Evolutionary conservation across 78 protist species (phyloP).

Genomic region (Isochrysis galbana): DNA sequence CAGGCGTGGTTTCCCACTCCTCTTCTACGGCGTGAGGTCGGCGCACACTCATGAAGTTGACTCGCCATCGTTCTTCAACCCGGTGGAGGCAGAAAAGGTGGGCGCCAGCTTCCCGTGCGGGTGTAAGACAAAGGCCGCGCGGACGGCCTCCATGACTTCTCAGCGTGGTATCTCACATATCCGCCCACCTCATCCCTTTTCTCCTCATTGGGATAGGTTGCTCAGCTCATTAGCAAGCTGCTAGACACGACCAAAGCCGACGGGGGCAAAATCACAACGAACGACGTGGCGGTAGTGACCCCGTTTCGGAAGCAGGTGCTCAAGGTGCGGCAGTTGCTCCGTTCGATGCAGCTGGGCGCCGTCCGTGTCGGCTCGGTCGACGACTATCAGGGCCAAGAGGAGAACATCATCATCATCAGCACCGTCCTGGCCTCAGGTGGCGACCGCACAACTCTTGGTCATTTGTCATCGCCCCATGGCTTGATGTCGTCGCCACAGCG

Average conservation of each 20-base stretch:
- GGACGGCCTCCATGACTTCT: no score
- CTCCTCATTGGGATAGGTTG: background rate
- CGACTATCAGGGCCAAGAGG: conserved; percentile 57
- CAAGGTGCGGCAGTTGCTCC: conserved; percentile 22
- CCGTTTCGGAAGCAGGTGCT: background rate
- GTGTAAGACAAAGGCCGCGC: no score
- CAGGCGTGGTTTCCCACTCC: conserved; percentile 15
- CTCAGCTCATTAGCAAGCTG: background rate
- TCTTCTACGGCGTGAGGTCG: background rate
- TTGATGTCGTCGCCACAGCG: conserved; percentile 4
- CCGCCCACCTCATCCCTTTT: background rate
- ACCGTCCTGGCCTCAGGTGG: background rate
- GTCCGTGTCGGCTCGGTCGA: conserved; percentile 55
- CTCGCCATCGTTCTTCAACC: conserved; percentile 32
- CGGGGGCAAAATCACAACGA: background rate
- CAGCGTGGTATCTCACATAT: no score
- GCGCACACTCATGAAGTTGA: background rate
- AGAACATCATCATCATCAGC: conserved; percentile 22
- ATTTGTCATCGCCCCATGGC: background rate
- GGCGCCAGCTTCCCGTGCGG: no score
- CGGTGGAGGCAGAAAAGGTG: background rate
- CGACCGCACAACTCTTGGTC: background rate
- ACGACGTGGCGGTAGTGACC: background rate
- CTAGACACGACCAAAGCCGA: background rate
- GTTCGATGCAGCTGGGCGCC: background rate